A percentile compares a stretch with the other conserved stretches of the same genome.
These are phyloP conservation scores for Phalaenopsis equestris DNA, from an alignment of 106 monocot species.

Conservation along the genomic window DNA sequence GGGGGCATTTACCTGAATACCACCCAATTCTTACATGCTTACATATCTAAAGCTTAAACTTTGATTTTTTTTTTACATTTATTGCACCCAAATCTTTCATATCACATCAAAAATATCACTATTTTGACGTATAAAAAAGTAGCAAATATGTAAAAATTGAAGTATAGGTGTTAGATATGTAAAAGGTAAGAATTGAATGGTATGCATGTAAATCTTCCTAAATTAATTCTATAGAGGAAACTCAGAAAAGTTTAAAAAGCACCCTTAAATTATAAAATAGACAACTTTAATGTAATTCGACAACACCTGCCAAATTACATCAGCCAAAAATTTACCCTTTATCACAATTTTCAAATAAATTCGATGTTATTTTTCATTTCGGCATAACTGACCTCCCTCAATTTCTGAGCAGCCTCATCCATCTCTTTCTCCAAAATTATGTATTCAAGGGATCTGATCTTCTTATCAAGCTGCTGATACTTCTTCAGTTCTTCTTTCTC, in stretches of 20 bases:
- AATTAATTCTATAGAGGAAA: not conserved
- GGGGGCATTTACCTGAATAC: too few relatives aligned
- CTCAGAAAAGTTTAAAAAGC: not conserved
- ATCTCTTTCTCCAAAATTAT: constrained; percentile 89
- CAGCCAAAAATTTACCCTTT: not conserved
- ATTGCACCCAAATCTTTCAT: too few relatives aligned
- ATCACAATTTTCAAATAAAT: not conserved
- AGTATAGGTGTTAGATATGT: too few relatives aligned
- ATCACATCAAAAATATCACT: too few relatives aligned
- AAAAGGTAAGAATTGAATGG: too few relatives aligned
- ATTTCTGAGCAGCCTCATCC: constrained; percentile 59
- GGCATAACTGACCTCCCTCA: constrained; percentile 47
- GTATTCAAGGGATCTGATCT: constrained; percentile 86
- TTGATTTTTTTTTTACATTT: too few relatives aligned
- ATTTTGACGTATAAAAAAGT: too few relatives aligned
- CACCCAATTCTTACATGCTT: too few relatives aligned
- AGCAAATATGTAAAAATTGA: too few relatives aligned
- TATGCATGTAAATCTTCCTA: too few relatives aligned
- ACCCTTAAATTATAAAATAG: not conserved
- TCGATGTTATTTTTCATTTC: not conserved
- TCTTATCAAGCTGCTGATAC: constrained; percentile 94
- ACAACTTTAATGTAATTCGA: not conserved
- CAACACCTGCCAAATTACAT: not conserved
- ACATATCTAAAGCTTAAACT: too few relatives aligned
- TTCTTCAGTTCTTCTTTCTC: constrained; percentile 96